phyloP scores from a whole-genome alignment of 495 filamentous ascomycete genomes.

The Lophiostoma macrostomum region DNA sequence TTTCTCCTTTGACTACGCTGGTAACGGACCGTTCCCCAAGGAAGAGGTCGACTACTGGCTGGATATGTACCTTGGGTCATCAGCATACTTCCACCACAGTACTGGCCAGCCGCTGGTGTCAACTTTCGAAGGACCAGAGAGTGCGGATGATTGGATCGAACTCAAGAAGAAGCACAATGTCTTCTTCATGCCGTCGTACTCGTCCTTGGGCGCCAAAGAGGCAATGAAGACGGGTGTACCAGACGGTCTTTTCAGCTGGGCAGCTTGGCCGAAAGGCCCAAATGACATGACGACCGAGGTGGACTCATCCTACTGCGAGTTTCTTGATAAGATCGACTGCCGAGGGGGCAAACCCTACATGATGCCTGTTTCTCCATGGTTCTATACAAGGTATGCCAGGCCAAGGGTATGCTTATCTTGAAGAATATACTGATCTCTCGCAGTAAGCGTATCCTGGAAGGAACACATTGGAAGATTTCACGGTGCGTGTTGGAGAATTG shows the following conservation, averaged over 20 bases:
- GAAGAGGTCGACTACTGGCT: slow-evolving; percentile 55
- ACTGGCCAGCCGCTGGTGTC: slow-evolving; percentile 59
- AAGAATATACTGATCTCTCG: neutral
- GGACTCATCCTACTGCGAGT: neutral
- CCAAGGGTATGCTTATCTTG: no score
- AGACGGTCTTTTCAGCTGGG: slow-evolving; percentile 68
- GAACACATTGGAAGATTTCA: no score
- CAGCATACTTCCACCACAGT: slow-evolving; percentile 53
- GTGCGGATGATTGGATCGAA: slow-evolving; percentile 54
- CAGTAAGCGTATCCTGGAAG: no score
- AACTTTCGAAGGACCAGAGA: slow-evolving; percentile 67
- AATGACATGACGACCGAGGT: slow-evolving; percentile 43
- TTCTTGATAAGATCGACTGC: slow-evolving; percentile 45
- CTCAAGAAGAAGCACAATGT: slow-evolving; percentile 54
- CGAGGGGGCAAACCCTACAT: slow-evolving; percentile 68
- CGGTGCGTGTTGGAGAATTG: no score
- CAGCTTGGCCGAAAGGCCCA: slow-evolving; percentile 64
- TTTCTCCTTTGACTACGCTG: slow-evolving; percentile 66
- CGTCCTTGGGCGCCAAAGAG: slow-evolving; percentile 44
- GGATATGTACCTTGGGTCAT: slow-evolving; percentile 52
- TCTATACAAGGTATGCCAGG: no score
- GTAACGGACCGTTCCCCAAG: slow-evolving; percentile 52
- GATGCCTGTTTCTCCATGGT: slow-evolving; percentile 78
- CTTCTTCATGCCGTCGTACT: slow-evolving; percentile 65
- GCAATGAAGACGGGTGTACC: slow-evolving; percentile 46